Base-by-base conservation (phyloP, 805 yeast genomes). In the Saccharomycopsis oosterbeekiorum region DNA sequence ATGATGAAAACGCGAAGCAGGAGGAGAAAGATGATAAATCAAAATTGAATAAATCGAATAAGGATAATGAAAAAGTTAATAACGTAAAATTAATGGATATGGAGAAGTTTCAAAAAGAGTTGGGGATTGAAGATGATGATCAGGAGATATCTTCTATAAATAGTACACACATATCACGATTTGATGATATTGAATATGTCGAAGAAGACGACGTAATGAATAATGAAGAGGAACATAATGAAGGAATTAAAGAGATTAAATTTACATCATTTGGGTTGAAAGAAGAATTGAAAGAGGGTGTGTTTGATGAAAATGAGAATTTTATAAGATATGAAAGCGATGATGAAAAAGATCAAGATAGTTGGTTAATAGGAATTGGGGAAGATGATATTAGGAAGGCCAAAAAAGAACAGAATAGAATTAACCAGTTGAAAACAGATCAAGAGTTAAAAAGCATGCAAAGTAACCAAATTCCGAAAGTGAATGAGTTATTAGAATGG, bases 251-350 rank as follows among this genome's bases (percentile, higher is more conserved):
- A 68, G 79, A 77, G 19, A 75, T 84, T 0, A 78, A 79, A 63
- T 62, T 88, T 1, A 92, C 87, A 62, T 80, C 88, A 0, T 88
- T 88, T 71, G 79, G 82, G 68, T 70, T 88, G 54, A 70, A 77
- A 26, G 75, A 80, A 19, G 93, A 88, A 66, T 70, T 75, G 53
- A 78, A 78, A 59, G 82, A 80, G 55, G 93, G 91, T 1, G 70
- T 70, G 2, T 84, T 84, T 67, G 90, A 85, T 65, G 76, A 72
- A 43, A 80, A 79, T 47, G 89, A 90, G 1, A 84, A 83, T 65
- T 86, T 75, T 65, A 72, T 83, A 19, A 72, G 78, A 29, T 71
- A 72, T 15, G 77, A 75, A 2, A 73, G 74, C 2, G 76, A 73
- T 36, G 70, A 68, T 39, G 65, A 67, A 0, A 71, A 71, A 40